Evolutionary conservation across 228 moss, liverwort and hornwort genomes (phyloP).

Genomic region (Sphagnum fallax): DNA sequence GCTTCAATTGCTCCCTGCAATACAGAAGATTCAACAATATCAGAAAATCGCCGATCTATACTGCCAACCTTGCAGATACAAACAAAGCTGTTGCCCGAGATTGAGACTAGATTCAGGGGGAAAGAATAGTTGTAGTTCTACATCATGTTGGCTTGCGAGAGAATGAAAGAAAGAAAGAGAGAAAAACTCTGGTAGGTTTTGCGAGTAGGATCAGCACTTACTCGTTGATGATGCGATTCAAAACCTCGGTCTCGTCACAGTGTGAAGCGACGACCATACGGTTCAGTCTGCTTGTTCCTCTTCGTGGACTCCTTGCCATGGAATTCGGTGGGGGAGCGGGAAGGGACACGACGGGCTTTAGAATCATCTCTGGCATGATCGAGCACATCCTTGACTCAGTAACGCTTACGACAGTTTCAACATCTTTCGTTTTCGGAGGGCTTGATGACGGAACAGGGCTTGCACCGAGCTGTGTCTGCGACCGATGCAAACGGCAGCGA

Average conservation of each 20-base stretch:
- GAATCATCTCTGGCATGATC: background rate
- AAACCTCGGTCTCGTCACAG: background rate
- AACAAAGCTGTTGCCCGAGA: background rate
- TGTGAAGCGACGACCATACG: slow-evolving; percentile 22
- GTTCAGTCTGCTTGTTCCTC: slow-evolving; percentile 22
- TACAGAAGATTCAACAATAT: background rate
- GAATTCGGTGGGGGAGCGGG: slow-evolving; percentile 10
- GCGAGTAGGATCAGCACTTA: background rate
- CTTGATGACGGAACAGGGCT: slow-evolving; percentile 19
- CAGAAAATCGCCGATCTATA: background rate
- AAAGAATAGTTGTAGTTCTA: background rate
- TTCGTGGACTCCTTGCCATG: slow-evolving; percentile 20
- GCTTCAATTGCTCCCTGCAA: slow-evolving; percentile 34
- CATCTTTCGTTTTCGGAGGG: slow-evolving; percentile 11
- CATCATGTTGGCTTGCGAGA: background rate
- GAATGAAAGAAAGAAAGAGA: background rate
- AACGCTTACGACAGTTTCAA: slow-evolving; percentile 15
- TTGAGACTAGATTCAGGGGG: background rate
- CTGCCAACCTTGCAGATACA: too few species aligned
- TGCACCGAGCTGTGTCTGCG: slow-evolving; percentile 55
- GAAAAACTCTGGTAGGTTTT: background rate
- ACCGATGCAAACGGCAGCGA: slow-evolving; percentile 72
- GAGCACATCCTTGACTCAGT: slow-evolving; percentile 17
- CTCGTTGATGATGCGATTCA: background rate
- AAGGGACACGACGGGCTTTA: slow-evolving; percentile 7